These are phyloP conservation scores for Metschnikowia dekortorum DNA, from an alignment of 805 yeast genomes.

Conservation along the genomic window DNA sequence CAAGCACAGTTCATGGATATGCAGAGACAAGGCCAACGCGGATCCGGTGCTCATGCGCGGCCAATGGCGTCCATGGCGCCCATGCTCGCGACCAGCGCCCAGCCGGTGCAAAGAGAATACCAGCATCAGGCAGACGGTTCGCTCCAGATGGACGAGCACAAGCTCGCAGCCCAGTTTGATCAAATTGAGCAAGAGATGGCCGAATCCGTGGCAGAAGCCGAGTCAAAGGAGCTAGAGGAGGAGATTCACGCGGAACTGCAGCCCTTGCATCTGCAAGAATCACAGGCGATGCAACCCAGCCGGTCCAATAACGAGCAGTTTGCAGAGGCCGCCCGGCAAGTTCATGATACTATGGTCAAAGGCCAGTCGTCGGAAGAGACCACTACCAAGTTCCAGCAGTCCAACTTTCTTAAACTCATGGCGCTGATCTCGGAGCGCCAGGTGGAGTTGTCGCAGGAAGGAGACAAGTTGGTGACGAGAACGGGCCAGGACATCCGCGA, in stretches of 20 bases:
- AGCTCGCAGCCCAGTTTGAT: conserved; percentile 31
- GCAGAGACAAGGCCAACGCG: conserved; percentile 6
- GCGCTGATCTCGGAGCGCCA: conserved; percentile 30
- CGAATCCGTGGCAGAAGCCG: conserved; percentile 5
- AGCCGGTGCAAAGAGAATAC: not conserved
- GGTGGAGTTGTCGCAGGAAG: conserved; percentile 33
- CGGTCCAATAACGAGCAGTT: conserved; percentile 31
- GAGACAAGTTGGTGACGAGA: conserved; percentile 33
- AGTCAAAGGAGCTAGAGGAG: no score
- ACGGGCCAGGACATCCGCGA: conserved; percentile 36
- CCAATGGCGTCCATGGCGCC: not conserved
- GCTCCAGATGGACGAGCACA: conserved; percentile 21
- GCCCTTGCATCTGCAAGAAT: not conserved
- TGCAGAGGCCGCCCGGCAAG: conserved; percentile 38
- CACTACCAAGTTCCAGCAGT: conserved; percentile 29
- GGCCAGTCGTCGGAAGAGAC: conserved; percentile 23
- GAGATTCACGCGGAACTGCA: no score
- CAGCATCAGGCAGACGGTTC: conserved; percentile 5
- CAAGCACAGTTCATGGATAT: conserved; percentile 23
- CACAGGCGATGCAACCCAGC: not conserved
- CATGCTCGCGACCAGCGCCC: not conserved
- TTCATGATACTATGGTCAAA: conserved; percentile 35
- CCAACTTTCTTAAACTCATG: conserved; percentile 39
- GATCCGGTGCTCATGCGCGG: not conserved
- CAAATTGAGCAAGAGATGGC: conserved; percentile 28